Base-by-base conservation (phyloP, 441 rosid genomes). In the Flueggea neowawraea region DNA sequence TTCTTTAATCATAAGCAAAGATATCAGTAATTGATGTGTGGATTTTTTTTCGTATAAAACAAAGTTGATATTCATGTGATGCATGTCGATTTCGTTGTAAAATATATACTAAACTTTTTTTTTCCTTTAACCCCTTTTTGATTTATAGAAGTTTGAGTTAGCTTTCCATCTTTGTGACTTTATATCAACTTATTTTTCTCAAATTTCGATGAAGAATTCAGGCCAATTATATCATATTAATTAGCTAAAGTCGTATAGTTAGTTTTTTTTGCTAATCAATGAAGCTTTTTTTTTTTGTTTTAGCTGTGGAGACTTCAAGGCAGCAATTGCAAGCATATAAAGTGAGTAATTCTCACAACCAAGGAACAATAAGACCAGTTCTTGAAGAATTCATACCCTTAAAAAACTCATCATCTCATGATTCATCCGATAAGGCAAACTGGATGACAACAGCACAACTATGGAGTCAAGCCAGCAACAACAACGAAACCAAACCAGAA, bases 361-460 rank as follows among this genome's bases (percentile, higher is more conserved):
- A 83, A 75, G 88, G 76, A 55, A 55, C 45, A 47, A 6, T 88
- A 63, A 82, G 69, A 69, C 89, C 91, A n/a, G 76, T 84, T 66
- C 96, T 95, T 53, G 99, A 86, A 86, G 96, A 95, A 73, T 95
- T 95, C 80, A 89, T 95, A 48, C 99, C 99, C 32, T 80, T 95
- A n/a, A 95, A 83, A 62, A 76, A 73, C 71, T 54, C 84, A 36
- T 36, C 66, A 12, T 13, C 64, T 59, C 79, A 0, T 82, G 81
- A 64, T 60, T 65, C 65, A 33, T 76, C 85, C 11, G 90, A 86
- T 52, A 95, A 89, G 80, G 82, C 78, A 31, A 85, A 61, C 36
- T 95, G 99, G 99, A 95, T 95, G 99, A 84, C 84, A 31, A 91
- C 84, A 57, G 98, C 97, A 52, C 97, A 91, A 60, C 83, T 95